Conservation (phyloP, 805 yeast genomes). For the Nakazawaea ambrosiae region DNA sequence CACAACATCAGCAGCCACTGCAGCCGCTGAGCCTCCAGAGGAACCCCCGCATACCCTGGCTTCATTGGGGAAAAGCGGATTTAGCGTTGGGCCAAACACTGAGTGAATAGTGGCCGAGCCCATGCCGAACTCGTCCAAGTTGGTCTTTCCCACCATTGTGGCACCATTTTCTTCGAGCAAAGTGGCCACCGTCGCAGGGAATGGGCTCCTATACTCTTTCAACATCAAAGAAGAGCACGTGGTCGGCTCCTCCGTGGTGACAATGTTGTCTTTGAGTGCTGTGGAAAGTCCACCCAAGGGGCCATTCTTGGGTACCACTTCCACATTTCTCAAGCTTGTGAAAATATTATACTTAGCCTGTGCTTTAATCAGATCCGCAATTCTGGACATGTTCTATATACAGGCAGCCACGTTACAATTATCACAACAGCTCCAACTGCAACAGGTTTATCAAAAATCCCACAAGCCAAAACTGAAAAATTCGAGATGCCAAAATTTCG, state of each 20-base stretch:
- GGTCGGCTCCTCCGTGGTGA: constrained; percentile 57
- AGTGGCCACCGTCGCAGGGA: constrained; percentile 64
- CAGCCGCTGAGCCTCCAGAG: constrained; percentile 94
- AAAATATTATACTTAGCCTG: constrained; percentile 30
- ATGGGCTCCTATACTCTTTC: constrained; percentile 61
- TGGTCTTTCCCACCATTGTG: constrained; percentile 67
- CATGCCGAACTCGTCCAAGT: constrained; percentile 98
- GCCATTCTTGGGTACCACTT: constrained; percentile 6
- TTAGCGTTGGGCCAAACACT: constrained; percentile 47
- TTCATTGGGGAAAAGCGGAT: constrained; percentile 32
- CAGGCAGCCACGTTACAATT: too few species aligned
- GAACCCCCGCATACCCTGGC: constrained; percentile 76
- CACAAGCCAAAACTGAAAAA: too few species aligned
- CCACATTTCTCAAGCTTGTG: constrained; percentile 27
- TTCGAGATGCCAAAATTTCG: too few species aligned
- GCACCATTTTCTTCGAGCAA: constrained; percentile 49
- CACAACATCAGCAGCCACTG: constrained; percentile 66
- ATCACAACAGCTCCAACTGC: too few species aligned
- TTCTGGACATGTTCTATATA: neutral
- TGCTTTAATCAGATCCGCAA: neutral
- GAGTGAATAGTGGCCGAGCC: constrained; percentile 67
- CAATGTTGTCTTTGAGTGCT: constrained; percentile 78
- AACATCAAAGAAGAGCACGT: constrained; percentile 75
- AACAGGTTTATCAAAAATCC: too few species aligned
- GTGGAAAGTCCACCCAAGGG: constrained; percentile 26